phyloP scores from a whole-genome alignment of 176 grass and related monocot genomes.

The Juncus effusus region DNA sequence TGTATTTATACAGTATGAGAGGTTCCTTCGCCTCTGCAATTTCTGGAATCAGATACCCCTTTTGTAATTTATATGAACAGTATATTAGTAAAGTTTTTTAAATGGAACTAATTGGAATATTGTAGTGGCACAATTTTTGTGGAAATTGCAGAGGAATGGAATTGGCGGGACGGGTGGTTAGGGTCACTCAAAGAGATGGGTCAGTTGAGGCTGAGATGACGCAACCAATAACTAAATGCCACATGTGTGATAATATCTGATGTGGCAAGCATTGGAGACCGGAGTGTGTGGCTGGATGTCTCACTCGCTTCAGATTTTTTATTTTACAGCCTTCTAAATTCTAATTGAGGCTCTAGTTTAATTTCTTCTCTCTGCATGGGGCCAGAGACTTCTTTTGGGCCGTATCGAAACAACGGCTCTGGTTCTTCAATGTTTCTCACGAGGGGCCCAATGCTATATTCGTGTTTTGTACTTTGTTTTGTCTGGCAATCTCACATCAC shows the following conservation, averaged over 20 bases:
- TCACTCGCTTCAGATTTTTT: conserved; percentile 11
- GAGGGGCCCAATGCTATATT: not conserved
- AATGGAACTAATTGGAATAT: too few species aligned
- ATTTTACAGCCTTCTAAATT: not conserved
- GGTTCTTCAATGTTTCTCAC: not conserved
- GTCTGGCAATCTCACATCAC: too few species aligned
- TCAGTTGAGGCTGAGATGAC: conserved; percentile 32
- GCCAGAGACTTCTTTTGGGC: conserved; percentile 5
- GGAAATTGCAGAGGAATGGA: not conserved
- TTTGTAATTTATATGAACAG: too few species aligned
- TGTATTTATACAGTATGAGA: conserved; percentile 1
- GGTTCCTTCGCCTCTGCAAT: conserved; percentile 1
- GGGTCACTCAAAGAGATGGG: conserved; percentile 6
- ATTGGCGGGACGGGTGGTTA: not conserved
- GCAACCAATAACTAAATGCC: conserved; percentile 14
- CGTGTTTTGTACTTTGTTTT: not conserved
- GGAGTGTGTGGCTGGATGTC: conserved; percentile 19
- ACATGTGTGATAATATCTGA: conserved; percentile 10
- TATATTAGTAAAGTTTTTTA: too few species aligned
- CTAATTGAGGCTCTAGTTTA: conserved; percentile 4
- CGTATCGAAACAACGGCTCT: conserved; percentile 7
- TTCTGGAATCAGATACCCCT: not conserved
- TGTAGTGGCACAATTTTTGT: not conserved
- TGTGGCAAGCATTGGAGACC: not conserved
- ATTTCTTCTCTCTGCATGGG: not conserved